Percentiles rank a stretch among this genome's conserved stretches.
Conservation (phyloP, 805 yeast genomes). For the Ogataea henricii region DNA sequence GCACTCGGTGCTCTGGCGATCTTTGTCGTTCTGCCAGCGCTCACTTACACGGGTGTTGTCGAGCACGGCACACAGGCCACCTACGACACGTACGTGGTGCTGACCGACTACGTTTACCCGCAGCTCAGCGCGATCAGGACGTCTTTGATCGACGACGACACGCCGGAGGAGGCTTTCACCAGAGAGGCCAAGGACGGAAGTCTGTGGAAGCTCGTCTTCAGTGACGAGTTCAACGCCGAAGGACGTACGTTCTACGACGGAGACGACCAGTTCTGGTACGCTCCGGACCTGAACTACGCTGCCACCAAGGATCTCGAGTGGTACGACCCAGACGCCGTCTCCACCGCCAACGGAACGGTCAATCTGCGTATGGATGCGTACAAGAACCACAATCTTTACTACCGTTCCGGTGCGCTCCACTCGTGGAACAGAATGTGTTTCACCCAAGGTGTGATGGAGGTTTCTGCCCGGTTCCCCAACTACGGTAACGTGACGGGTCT, state of each 20-base stretch:
- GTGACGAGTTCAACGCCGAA: conserved; percentile 87
- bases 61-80: conserved; percentile 16
- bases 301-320: conserved; percentile 92
- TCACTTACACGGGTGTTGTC: conserved; percentile 77
- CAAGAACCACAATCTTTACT: conserved; percentile 73
- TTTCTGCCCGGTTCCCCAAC: conserved; percentile 77
- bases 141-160: conserved; percentile 67
- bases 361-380: conserved; percentile 76
- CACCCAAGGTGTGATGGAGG: conserved; percentile 79
- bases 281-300: conserved; percentile 78
- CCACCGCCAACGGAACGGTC: conserved; percentile 74
- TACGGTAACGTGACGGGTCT: conserved; percentile 76
- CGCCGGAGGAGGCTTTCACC: conserved; percentile 51
- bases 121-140: conserved; percentile 59
- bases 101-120: conserved; percentile 61
- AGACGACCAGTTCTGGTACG: conserved; percentile 91
- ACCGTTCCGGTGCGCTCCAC: conserved; percentile 90
- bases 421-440: conserved; percentile 91
- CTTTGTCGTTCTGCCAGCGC: conserved; percentile 77
- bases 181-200: conserved; percentile 62
- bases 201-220: conserved; percentile 74
- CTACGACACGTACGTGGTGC: conserved; percentile 39
- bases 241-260: conserved; percentile 90
- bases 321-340: conserved; percentile 90
- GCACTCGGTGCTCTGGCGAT: conserved; percentile 63